A percentile compares a stretch with the other conserved stretches of the same genome.
These are phyloP conservation scores for Podospora appendiculata DNA, from an alignment of 495 filamentous ascomycete species.

Conservation along the genomic window DNA sequence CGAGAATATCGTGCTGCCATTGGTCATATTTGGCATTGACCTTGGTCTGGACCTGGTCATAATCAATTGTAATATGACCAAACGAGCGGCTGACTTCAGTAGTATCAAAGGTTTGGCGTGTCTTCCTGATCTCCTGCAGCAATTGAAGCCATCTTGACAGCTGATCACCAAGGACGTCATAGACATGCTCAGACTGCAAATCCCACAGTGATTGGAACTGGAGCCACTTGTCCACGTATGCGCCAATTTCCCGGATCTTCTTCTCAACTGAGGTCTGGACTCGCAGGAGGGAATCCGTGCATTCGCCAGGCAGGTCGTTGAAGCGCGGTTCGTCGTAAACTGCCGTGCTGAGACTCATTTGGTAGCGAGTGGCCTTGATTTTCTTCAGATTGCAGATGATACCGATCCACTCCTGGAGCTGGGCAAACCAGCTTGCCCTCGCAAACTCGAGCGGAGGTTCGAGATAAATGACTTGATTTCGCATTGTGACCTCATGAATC, in stretches of 20 bases:
- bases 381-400: slow-evolving; percentile 85
- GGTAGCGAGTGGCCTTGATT: slow-evolving; percentile 90
- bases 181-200: slow-evolving; percentile 89
- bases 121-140: slow-evolving; percentile 90
- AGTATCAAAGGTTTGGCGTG: slow-evolving; percentile 88
- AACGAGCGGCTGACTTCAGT: slow-evolving; percentile 86
- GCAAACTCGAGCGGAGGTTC: slow-evolving; percentile 90
- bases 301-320: slow-evolving; percentile 75
- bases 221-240: slow-evolving; percentile 93
- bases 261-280: slow-evolving; percentile 76
- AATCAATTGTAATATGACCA: slow-evolving; percentile 89
- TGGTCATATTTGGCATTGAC: slow-evolving; percentile 99
- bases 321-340: slow-evolving; percentile 66
- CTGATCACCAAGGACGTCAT: slow-evolving; percentile 83
- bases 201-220: slow-evolving; percentile 99
- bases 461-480: slow-evolving; percentile 91
- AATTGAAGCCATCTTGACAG: slow-evolving; percentile 88
- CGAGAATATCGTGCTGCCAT: slow-evolving; percentile 95
- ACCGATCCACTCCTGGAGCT: slow-evolving; percentile 88
- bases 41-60: slow-evolving; percentile 95
- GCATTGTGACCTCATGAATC: slow-evolving; percentile 88
- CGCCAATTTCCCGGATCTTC: slow-evolving; percentile 64
- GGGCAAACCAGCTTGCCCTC: slow-evolving; percentile 85
- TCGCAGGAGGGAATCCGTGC: slow-evolving; percentile 64
- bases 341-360: slow-evolving; percentile 65